A percentile compares a stretch with the other conserved stretches of the same genome.
Conservation (phyloP, 1,139 yeast species). For the Pichia sp. region DNA sequence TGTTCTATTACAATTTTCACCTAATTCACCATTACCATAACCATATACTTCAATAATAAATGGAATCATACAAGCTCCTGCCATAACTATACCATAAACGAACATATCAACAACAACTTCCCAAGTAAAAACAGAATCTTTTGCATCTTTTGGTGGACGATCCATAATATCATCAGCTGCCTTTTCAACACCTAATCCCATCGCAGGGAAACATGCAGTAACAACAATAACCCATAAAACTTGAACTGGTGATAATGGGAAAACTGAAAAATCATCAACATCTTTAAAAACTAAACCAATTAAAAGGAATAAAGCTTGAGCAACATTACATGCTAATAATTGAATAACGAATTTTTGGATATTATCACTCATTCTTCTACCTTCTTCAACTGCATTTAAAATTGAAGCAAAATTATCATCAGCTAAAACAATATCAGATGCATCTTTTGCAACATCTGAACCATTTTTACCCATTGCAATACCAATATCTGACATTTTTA, state of each 20-base stretch:
- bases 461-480: constrained; percentile 85
- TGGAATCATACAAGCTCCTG: constrained; percentile 61
- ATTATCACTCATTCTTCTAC: constrained; percentile 74
- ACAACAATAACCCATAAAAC: constrained; percentile 75
- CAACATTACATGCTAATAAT: constrained; percentile 70
- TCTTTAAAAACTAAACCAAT: constrained; percentile 70
- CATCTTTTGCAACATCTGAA: constrained; percentile 77
- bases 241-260: constrained; percentile 75
- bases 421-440: constrained; percentile 66
- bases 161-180: constrained; percentile 64
- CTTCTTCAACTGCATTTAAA: constrained; percentile 74
- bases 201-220: constrained; percentile 78
- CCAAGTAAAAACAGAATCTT: constrained; percentile 57
- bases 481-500: constrained; percentile 78
- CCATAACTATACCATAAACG: constrained; percentile 70
- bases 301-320: constrained; percentile 66
- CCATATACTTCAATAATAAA: constrained; percentile 64
- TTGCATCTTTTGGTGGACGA: constrained; percentile 54
- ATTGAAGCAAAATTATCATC: constrained; percentile 78
- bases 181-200: constrained; percentile 74
- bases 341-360: constrained; percentile 80
- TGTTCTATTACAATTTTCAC: constrained; percentile 53
- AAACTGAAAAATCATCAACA: constrained; percentile 52
- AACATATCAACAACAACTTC: constrained; percentile 70
- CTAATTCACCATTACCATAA: constrained; percentile 62